Base-by-base conservation (phyloP, 345 rosid species). In the Gossypium bickii region DNA sequence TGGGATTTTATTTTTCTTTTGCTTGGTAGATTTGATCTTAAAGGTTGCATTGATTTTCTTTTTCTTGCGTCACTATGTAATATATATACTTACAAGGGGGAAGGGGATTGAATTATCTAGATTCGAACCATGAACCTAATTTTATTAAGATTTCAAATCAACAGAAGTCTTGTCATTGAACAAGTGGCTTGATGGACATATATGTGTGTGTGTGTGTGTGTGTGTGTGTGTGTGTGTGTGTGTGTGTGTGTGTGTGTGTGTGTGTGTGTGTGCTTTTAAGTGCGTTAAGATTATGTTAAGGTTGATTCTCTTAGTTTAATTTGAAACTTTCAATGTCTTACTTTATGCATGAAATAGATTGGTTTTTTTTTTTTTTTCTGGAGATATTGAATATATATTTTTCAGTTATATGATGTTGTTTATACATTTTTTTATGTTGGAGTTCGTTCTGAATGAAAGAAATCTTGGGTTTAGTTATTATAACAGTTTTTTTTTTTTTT, bases 1-100 rank as follows among this genome's bases (percentile, higher is more conserved):
- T 63, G 22, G 59, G 38, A 34, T 34, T 34, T 34, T 34, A 34
- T 34, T 34, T 4, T 34, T 34, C 63, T 67, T 56, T 70, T 57
- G 64, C 69, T 77, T 69, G 69, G 63, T 59, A 57, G 12, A 65
- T 79, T 74, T 72, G 58, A 57, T 62, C 62, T 68, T 68, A 63
- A 59, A 80, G 80, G 86, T 81, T 80, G 74, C 9, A 10, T 20
- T n/a, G 70, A 10, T 65, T 44, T 25, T 18, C 53, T 29, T 29
- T 29, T 29, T 29, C 34, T 29, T 29, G 34, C 34, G 4, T 29
- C 34, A 29, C 34, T 3, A 29, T 29, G 3, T 29, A 29, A 29
- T 29, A 29, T 29, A 29, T 3, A 3, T 3, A 29, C 34, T 29
- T 29, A 29, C 34, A 29, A 29, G 5, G 34, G 34, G 34, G 34